Conservation (phyloP, 768 basidiomycete species). For the Gelatoporia subvermispora region DNA sequence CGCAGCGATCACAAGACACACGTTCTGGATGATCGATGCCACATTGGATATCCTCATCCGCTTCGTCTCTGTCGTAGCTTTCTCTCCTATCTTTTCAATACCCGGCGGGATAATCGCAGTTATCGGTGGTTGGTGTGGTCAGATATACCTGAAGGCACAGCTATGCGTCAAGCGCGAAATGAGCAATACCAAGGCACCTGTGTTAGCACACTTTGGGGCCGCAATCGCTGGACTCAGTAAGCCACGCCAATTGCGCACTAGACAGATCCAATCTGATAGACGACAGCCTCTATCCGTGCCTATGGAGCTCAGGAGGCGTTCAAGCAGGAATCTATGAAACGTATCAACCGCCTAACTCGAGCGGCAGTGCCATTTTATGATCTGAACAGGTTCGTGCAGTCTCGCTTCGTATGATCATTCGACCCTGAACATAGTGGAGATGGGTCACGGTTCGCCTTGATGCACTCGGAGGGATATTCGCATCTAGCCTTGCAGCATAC, state of each 20-base stretch:
- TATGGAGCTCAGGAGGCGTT: slow-evolving; percentile 46
- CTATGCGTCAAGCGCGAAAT: slow-evolving; percentile 52
- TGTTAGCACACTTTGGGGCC: slow-evolving; percentile 46
- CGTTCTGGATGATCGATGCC: slow-evolving; percentile 23
- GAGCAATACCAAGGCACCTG: slow-evolving; percentile 43
- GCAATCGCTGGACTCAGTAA: slow-evolving; percentile 43
- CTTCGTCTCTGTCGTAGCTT: slow-evolving; percentile 30
- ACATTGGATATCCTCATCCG: slow-evolving; percentile 28
- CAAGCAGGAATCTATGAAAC: slow-evolving; percentile 32
- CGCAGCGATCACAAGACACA: slow-evolving; percentile 20
- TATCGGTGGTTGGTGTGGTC: slow-evolving; percentile 36
- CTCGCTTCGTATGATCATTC: background rate
- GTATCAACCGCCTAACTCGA: slow-evolving; percentile 43
- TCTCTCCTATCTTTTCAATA: slow-evolving; percentile 36
- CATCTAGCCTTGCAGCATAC: slow-evolving; percentile 50
- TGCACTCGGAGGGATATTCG: slow-evolving; percentile 51
- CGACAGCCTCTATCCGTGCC: slow-evolving; percentile 42
- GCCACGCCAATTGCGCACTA: background rate
- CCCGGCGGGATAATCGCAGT: slow-evolving; percentile 31
- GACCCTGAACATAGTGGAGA: slow-evolving; percentile 4
- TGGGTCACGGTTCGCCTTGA: slow-evolving; percentile 50
- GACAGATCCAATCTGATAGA: background rate
- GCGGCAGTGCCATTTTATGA: slow-evolving; percentile 38
- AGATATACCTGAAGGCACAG: slow-evolving; percentile 51
- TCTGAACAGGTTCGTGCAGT: slow-evolving; percentile 26